Evolutionary conservation across 257 asterid genomes (phyloP).

Genomic region (Cinchona pubescens): DNA sequence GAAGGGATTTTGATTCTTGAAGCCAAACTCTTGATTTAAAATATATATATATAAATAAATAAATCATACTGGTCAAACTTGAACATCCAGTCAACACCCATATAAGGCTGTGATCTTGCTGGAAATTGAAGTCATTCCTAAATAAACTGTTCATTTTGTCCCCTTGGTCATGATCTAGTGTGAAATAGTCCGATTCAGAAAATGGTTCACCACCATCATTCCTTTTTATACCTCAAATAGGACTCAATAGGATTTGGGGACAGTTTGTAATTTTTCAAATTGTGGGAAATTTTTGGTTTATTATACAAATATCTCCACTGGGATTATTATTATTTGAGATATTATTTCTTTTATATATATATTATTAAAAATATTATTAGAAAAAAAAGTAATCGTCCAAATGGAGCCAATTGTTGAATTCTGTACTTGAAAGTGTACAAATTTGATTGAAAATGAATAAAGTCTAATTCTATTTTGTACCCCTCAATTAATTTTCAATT

Average conservation of each 20-base stretch:
- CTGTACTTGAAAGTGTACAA: neutral
- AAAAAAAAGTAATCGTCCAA: too few relatives aligned
- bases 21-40: neutral
- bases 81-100: conserved; percentile 28
- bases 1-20: conserved; percentile 3
- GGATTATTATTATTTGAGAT: too few relatives aligned
- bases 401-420: too few relatives aligned
- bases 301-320: neutral
- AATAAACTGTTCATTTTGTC: conserved; percentile 18
- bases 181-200: conserved; percentile 5
- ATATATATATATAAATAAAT: too few relatives aligned
- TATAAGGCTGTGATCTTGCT: conserved; percentile 40
- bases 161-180: conserved; percentile 20
- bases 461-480: too few relatives aligned
- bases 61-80: conserved; percentile 20
- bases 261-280: neutral
- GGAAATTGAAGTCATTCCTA: conserved; percentile 31
- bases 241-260: neutral
- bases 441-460: too few relatives aligned
- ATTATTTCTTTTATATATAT: too few relatives aligned
- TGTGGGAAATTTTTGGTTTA: neutral
- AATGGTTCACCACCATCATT: neutral
- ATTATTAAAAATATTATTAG: too few relatives aligned
- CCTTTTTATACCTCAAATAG: neutral
- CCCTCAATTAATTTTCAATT: too few relatives aligned